These are phyloP conservation scores for Fusarium floridanum DNA, from an alignment of 2,329 filamentous ascomycete genomes.

Conservation along the genomic window DNA sequence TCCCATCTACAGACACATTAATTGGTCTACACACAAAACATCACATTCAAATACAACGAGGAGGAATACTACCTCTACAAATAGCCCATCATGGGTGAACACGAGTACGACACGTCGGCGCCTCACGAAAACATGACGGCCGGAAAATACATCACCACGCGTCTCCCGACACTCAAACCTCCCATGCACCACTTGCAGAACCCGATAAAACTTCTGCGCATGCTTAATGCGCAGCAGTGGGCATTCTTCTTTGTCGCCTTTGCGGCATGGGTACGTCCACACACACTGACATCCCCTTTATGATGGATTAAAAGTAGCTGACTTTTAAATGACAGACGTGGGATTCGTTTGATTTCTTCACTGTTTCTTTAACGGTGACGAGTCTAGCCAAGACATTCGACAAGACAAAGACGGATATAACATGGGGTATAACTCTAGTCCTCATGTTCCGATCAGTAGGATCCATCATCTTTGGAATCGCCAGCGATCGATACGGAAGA, in stretches of 20 bases:
- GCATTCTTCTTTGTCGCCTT: constrained; percentile 68
- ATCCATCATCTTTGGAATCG: constrained; percentile 66
- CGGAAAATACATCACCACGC: constrained; percentile 62
- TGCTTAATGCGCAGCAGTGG: constrained; percentile 66
- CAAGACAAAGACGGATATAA: constrained; percentile 68
- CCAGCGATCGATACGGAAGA: constrained; percentile 68
- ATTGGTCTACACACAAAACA: neutral
- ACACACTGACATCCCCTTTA: neutral
- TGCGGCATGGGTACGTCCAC: constrained; percentile 64
- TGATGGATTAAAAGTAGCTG: neutral
- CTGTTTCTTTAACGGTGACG: constrained; percentile 70
- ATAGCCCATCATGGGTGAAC: constrained; percentile 36
- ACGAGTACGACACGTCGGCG: constrained; percentile 52
- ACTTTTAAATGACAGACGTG: constrained; percentile 58
- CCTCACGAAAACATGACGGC: constrained; percentile 64
- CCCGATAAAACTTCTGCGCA: constrained; percentile 62
- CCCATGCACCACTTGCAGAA: constrained; percentile 68
- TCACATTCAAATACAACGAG: neutral
- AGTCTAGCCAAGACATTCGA: constrained; percentile 66
- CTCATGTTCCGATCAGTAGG: constrained; percentile 72
- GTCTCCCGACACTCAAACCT: constrained; percentile 68
- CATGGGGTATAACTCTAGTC: constrained; percentile 74
- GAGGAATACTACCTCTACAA: neutral
- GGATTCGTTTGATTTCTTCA: constrained; percentile 77
- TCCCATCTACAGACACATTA: neutral